Percentiles rank a stretch among this genome's conserved stretches.
Evolutionary conservation across 768 basidiomycete species (phyloP).

Genomic region (Lactifluus hygrophoroides): DNA sequence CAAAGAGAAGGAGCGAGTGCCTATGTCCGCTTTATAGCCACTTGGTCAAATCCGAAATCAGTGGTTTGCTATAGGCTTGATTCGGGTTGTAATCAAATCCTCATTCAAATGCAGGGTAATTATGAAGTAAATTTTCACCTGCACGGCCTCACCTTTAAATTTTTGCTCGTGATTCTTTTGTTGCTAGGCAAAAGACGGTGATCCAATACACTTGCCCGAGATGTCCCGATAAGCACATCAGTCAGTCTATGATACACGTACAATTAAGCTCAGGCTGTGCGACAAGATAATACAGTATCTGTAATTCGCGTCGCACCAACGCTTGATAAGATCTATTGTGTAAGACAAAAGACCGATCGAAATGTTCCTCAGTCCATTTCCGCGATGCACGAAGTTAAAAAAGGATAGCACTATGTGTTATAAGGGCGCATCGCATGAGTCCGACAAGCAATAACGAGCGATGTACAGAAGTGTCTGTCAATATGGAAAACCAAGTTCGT

Average conservation of each 20-base stretch:
- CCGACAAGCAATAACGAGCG: neutral
- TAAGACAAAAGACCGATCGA: neutral
- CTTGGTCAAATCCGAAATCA: neutral
- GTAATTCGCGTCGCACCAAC: too few species aligned
- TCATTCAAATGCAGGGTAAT: too few species aligned
- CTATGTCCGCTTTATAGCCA: neutral
- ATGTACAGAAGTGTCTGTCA: neutral
- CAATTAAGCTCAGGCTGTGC: too few species aligned
- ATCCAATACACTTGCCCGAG: too few species aligned
- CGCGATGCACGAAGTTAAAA: neutral
- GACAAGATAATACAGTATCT: too few species aligned
- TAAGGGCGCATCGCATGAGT: neutral
- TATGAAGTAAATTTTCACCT: too few species aligned
- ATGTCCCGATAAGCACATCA: too few species aligned
- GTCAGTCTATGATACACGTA: too few species aligned
- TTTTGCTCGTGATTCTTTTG: neutral
- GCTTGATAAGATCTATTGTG: neutral
- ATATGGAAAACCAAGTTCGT: constrained; percentile 11
- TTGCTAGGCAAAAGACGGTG: neutral
- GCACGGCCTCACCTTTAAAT: neutral
- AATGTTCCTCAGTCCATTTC: neutral
- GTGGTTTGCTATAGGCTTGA: too few species aligned
- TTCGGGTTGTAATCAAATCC: too few species aligned
- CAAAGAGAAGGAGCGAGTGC: neutral
- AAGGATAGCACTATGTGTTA: neutral